These are phyloP conservation scores for Trichomonas vaginalis DNA, from an alignment of 208 protist species.

Conservation along the genomic window DNA sequence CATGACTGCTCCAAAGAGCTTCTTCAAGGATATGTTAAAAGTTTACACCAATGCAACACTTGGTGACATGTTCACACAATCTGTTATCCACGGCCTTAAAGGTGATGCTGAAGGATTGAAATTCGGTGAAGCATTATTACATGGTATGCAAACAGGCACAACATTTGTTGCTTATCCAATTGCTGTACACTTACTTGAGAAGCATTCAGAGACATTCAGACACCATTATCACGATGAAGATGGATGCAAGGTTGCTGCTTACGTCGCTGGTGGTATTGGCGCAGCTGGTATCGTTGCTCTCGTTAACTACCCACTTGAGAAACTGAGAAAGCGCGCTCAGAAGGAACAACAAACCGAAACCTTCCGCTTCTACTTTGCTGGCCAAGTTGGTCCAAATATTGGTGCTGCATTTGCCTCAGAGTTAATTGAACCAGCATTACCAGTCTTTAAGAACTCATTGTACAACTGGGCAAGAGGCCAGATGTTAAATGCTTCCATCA, in stretches of 20 bases:
- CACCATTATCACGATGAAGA: neutral
- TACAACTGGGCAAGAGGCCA: neutral
- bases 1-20: too few species aligned
- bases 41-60: neutral
- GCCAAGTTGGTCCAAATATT: neutral
- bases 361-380: neutral
- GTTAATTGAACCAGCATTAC: neutral
- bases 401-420: neutral
- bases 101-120: neutral
- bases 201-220: neutral
- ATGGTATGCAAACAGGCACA: neutral
- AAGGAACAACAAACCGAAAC: neutral
- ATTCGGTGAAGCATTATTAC: neutral
- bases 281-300: neutral
- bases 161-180: neutral
- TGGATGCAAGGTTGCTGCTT: neutral
- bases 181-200: neutral
- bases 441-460: neutral
- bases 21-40: neutral
- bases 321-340: neutral
- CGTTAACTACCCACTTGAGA: neutral
- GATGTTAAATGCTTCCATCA: neutral
- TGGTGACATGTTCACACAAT: neutral
- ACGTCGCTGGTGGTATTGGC: neutral
- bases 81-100: neutral